Conservation (phyloP, 1,284 basidiomycete genomes). For the Ganoderma leucocontextum region DNA sequence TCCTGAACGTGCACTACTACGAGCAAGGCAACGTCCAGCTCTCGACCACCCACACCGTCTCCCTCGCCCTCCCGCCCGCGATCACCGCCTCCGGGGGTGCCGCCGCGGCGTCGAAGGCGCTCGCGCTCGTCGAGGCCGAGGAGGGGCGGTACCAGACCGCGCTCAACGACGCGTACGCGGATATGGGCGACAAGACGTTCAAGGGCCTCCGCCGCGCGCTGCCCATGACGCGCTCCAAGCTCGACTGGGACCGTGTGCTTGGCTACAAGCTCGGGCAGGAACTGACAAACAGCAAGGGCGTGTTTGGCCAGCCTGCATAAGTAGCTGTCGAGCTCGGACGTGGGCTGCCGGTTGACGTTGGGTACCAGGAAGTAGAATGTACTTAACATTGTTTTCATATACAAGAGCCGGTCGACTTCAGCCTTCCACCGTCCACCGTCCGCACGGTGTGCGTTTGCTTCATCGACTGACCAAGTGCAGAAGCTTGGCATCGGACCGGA, state of each 20-base stretch:
- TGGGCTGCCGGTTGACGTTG: neutral
- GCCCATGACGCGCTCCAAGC: constrained; percentile 91
- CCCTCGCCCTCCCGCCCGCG: constrained; percentile 69
- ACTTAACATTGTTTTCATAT: constrained; percentile 26
- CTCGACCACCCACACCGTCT: constrained; percentile 73
- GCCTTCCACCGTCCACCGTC: neutral
- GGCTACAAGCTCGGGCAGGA: constrained; percentile 91
- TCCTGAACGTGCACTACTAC: constrained; percentile 93
- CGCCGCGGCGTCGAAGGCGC: constrained; percentile 72
- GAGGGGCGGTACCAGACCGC: constrained; percentile 82
- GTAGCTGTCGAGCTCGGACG: neutral
- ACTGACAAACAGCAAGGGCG: constrained; percentile 75
- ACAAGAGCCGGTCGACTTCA: neutral
- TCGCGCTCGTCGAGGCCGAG: constrained; percentile 82
- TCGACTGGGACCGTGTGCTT: constrained; percentile 93
- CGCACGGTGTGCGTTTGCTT: neutral
- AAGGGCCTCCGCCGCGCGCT: constrained; percentile 87
- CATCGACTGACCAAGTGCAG: neutral
- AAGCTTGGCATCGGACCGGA: neutral
- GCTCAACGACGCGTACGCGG: constrained; percentile 82
- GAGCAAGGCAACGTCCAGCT: constrained; percentile 97
- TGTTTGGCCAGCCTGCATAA: constrained; percentile 50
- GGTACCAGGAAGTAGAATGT: constrained; percentile 11
- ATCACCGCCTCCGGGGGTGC: constrained; percentile 58
- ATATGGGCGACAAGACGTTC: constrained; percentile 92